A percentile compares a stretch with the other conserved stretches of the same genome.
These are phyloP conservation scores for Aspergillus piperis DNA, from an alignment of 2,329 filamentous ascomycete species.

Conservation along the genomic window DNA sequence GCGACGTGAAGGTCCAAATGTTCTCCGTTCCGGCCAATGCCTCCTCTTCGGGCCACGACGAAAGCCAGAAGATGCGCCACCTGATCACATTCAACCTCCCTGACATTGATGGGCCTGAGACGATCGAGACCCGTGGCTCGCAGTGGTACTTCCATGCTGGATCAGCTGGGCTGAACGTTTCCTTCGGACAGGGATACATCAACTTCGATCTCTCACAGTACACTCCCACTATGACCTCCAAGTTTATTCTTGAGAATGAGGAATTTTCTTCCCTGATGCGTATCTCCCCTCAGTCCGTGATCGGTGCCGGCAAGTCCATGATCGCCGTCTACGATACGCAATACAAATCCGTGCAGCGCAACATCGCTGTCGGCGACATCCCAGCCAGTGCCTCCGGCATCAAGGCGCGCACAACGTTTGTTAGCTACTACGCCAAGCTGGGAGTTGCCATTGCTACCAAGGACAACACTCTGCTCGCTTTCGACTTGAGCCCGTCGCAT, in stretches of 20 bases:
- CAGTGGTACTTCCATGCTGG: slow-evolving; percentile 45
- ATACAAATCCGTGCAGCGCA: slow-evolving; percentile 49
- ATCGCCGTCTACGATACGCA: slow-evolving; percentile 50
- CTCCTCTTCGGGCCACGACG: slow-evolving; percentile 25
- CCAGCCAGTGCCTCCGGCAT: slow-evolving; percentile 23
- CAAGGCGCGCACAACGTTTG: slow-evolving; percentile 36
- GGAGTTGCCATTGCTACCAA: slow-evolving; percentile 45
- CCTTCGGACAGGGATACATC: slow-evolving; percentile 42
- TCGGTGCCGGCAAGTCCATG: slow-evolving; percentile 44
- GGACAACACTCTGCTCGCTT: slow-evolving; percentile 45
- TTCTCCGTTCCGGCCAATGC: slow-evolving; percentile 39
- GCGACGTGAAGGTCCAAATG: slow-evolving; percentile 42
- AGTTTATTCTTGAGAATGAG: slow-evolving; percentile 40
- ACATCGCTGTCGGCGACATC: slow-evolving; percentile 37
- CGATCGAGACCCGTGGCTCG: slow-evolving; percentile 26
- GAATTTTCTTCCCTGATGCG: slow-evolving; percentile 46
- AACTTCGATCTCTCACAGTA: slow-evolving; percentile 48
- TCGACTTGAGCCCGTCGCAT: slow-evolving; percentile 43
- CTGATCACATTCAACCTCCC: slow-evolving; percentile 40
- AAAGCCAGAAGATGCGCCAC: slow-evolving; percentile 40
- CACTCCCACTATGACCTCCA: slow-evolving; percentile 40
- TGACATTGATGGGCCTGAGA: slow-evolving; percentile 28
- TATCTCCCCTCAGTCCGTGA: slow-evolving; percentile 45
- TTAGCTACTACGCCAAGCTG: slow-evolving; percentile 48
- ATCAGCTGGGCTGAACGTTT: slow-evolving; percentile 42